Conservation (phyloP, 73 alveolate genomes). For the Durusdinium trenchii region DNA sequence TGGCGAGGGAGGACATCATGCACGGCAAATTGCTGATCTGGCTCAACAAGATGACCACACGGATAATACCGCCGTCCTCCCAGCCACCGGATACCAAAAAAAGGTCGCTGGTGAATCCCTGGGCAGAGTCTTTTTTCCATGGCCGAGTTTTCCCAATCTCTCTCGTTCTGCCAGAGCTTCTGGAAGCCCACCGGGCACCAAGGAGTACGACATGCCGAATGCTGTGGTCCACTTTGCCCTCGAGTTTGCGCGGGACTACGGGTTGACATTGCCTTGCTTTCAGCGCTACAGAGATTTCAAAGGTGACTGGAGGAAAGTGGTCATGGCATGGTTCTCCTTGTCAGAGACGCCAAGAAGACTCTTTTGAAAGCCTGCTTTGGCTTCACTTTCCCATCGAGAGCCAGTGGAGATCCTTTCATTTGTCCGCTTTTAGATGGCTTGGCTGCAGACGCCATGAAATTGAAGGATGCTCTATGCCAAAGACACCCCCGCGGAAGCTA, state of each 20-base stretch:
- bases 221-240: not conserved
- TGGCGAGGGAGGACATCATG: not conserved
- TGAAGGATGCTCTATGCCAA: not conserved
- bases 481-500: not conserved
- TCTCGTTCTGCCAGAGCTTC: not conserved
- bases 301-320: not conserved
- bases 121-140: not conserved
- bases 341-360: slow-evolving; percentile 4
- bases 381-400: not conserved
- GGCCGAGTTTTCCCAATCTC: not conserved
- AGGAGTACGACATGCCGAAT: slow-evolving; percentile 44
- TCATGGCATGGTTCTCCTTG: not conserved
- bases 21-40: not conserved
- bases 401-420: not conserved
- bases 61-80: not conserved
- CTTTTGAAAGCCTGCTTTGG: slow-evolving; percentile 27
- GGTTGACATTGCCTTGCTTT: not conserved
- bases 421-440: slow-evolving; percentile 31
- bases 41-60: not conserved
- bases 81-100: not conserved
- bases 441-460: not conserved
- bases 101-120: not conserved
- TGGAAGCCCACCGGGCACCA: not conserved
- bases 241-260: not conserved
- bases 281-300: not conserved